These are phyloP conservation scores for Aurantiochytrium sp. DNA, from an alignment of 108 stramenopile genomes.

Conservation along the genomic window DNA sequence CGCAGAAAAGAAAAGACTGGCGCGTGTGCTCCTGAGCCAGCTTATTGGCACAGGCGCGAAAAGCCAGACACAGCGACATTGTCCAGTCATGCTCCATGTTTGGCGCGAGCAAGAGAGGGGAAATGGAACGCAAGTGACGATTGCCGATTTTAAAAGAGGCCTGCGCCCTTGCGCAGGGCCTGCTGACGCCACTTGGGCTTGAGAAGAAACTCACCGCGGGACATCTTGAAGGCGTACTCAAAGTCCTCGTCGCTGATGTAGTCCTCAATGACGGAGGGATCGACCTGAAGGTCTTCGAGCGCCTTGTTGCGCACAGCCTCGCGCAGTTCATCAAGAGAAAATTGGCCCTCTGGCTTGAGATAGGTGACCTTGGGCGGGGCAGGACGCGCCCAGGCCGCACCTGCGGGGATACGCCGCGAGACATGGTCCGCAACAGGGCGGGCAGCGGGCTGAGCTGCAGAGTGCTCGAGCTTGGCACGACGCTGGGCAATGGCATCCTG, in stretches of 20 bases:
- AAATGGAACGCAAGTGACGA: too few relatives aligned
- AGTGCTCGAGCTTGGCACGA: neutral
- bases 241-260: conserved; percentile 5
- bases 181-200: conserved; percentile 18
- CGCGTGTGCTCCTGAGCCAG: too few relatives aligned
- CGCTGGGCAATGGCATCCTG: conserved; percentile 1
- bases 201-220: neutral
- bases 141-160: neutral
- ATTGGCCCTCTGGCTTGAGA: neutral
- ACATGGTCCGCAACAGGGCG: neutral
- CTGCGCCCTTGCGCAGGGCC: neutral
- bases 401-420: neutral
- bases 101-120: too few relatives aligned
- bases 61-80: too few relatives aligned
- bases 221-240: neutral
- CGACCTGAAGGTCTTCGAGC: neutral
- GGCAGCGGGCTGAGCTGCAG: neutral
- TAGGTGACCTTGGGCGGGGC: neutral
- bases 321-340: neutral
- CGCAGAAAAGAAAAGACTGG: too few relatives aligned
- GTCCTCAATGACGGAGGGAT: neutral
- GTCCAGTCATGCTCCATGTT: too few relatives aligned
- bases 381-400: too few relatives aligned
- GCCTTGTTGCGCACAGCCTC: neutral
- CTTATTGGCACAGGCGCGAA: too few relatives aligned